These are phyloP conservation scores for Fraxinus pennsylvanica DNA, from an alignment of 257 asterid species.

Conservation along the genomic window DNA sequence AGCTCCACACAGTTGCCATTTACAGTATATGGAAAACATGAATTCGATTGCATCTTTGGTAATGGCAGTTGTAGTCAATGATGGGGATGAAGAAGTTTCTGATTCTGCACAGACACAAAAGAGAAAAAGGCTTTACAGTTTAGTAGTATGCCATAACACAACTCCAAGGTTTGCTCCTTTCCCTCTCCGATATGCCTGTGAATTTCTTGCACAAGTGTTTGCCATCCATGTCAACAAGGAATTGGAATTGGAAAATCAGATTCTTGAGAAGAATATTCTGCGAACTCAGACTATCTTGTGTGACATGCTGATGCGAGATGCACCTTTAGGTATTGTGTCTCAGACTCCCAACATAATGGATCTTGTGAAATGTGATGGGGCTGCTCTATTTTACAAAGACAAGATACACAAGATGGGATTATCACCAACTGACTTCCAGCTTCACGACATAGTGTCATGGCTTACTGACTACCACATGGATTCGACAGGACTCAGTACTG, in stretches of 20 bases:
- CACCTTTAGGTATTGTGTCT: conserved; percentile 83
- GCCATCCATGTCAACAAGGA: conserved; percentile 91
- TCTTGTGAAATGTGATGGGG: conserved; percentile 88
- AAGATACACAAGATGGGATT: conserved; percentile 57
- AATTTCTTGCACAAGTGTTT: conserved; percentile 88
- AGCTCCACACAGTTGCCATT: conserved; percentile 92
- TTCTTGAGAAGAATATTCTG: conserved; percentile 81
- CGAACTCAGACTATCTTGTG: conserved; percentile 86
- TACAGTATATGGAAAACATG: conserved; percentile 96
- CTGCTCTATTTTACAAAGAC: conserved; percentile 58
- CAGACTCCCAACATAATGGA: conserved; percentile 91
- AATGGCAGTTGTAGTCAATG: conserved; percentile 88
- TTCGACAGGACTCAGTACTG: conserved; percentile 88
- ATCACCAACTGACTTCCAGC: conserved; percentile 68
- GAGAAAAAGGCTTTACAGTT: conserved; percentile 84
- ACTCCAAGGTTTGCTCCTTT: conserved; percentile 91
- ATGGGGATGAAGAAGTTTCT: conserved; percentile 70
- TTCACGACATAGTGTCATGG: conserved; percentile 81
- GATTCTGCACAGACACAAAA: conserved; percentile 56
- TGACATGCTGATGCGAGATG: conserved; percentile 86
- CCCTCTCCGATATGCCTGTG: conserved; percentile 97
- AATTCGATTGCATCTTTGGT: conserved; percentile 86
- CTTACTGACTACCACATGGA: conserved; percentile 80
- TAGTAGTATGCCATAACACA: conserved; percentile 91
- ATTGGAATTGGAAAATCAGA: conserved; percentile 75